A percentile compares a stretch with the other conserved stretches of the same genome.
phyloP scores from a whole-genome alignment of 73 alveolate species.

The Paramecium pentaurelia region DNA sequence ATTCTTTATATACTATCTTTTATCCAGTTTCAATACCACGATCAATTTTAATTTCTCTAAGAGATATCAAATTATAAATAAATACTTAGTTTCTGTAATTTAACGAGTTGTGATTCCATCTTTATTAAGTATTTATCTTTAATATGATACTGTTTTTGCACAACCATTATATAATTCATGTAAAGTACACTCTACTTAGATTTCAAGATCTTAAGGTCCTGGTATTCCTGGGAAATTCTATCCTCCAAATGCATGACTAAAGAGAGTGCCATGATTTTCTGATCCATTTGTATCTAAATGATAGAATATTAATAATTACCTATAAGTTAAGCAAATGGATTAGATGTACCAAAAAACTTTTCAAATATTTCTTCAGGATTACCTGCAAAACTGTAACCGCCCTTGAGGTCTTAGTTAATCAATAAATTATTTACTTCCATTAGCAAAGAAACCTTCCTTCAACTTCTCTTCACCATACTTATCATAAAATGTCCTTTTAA shows the following conservation, averaged over 20 bases:
- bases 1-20: slow-evolving; percentile 69
- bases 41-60: slow-evolving; percentile 73
- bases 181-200: slow-evolving; percentile 76
- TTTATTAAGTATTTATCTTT: slow-evolving; percentile 67
- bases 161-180: slow-evolving; percentile 87
- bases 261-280: slow-evolving; percentile 73
- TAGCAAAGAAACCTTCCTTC: slow-evolving; percentile 87
- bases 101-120: slow-evolving; percentile 82
- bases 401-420: slow-evolving; percentile 60
- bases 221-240: slow-evolving; percentile 53
- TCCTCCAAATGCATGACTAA: slow-evolving; percentile 81
- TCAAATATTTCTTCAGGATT: slow-evolving; percentile 95
- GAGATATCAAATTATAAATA: neutral
- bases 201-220: slow-evolving; percentile 66
- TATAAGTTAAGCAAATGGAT: slow-evolving; percentile 79
- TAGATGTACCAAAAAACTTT: slow-evolving; percentile 90
- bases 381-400: slow-evolving; percentile 91
- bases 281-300: slow-evolving; percentile 46
- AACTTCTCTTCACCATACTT: slow-evolving; percentile 88
- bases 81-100: slow-evolving; percentile 61
- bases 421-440: slow-evolving; percentile 31
- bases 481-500: slow-evolving; percentile 80
- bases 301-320: slow-evolving; percentile 39
- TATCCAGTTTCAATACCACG: slow-evolving; percentile 83
- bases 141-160: slow-evolving; percentile 72